These are phyloP conservation scores for Beauveria sp. DNA, from an alignment of 2,329 filamentous ascomycete genomes.

Conservation along the genomic window DNA sequence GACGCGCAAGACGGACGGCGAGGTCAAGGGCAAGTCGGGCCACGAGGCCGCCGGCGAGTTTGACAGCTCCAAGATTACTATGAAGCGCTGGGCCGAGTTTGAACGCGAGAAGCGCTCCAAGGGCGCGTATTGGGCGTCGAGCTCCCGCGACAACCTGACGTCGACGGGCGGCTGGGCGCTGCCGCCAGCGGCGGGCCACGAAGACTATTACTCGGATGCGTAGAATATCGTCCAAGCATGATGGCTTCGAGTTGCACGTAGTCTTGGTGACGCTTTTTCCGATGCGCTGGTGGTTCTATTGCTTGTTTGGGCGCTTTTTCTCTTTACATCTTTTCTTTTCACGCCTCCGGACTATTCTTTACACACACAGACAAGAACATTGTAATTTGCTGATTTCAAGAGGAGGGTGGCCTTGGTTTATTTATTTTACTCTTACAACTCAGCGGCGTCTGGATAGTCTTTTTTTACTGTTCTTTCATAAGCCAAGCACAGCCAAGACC, in stretches of 20 bases:
- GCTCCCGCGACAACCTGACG: slow-evolving; percentile 40
- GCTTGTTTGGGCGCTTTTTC: background rate
- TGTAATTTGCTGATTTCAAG: background rate
- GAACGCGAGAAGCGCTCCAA: slow-evolving; percentile 57
- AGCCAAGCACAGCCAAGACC: no score
- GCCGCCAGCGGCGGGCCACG: slow-evolving; percentile 30
- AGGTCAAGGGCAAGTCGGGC: slow-evolving; percentile 79
- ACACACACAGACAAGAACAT: background rate
- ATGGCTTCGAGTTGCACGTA: background rate
- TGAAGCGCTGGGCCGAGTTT: slow-evolving; percentile 98
- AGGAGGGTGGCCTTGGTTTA: background rate
- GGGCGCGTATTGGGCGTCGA: slow-evolving; percentile 43
- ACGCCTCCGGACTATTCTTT: background rate
- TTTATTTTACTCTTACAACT: background rate
- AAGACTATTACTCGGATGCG: slow-evolving; percentile 49
- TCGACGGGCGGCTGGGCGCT: slow-evolving; percentile 34
- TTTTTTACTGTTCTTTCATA: background rate
- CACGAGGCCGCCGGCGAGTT: slow-evolving; percentile 92
- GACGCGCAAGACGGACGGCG: slow-evolving; percentile 88
- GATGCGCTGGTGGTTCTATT: background rate
- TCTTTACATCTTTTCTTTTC: background rate
- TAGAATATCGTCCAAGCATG: slow-evolving; percentile 17
- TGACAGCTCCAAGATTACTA: slow-evolving; percentile 96
- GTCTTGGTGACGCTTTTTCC: background rate
- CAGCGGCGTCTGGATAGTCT: background rate